Conservation (phyloP, 495 filamentous ascomycete genomes). For the Pseudevernia furfuracea region DNA sequence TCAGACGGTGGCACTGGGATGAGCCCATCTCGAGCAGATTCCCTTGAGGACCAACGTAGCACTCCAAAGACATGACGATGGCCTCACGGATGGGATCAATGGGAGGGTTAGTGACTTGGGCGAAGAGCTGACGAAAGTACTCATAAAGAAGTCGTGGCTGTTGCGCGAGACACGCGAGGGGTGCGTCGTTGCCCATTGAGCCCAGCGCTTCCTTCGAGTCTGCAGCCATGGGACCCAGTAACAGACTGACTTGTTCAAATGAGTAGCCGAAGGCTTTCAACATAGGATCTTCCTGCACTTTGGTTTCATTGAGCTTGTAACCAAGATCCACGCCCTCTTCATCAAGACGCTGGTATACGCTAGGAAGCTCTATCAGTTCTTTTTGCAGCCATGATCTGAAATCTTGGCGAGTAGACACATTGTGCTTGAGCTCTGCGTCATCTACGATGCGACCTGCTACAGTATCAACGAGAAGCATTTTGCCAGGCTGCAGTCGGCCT, state of each 20-base stretch:
- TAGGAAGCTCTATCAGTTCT: slow-evolving; percentile 74
- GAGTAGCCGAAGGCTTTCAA: slow-evolving; percentile 92
- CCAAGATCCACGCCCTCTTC: slow-evolving; percentile 55
- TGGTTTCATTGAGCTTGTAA: slow-evolving; percentile 59
- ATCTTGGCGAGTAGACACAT: slow-evolving; percentile 75
- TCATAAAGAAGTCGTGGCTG: slow-evolving; percentile 90
- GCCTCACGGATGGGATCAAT: slow-evolving; percentile 98
- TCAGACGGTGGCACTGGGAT: slow-evolving; percentile 77
- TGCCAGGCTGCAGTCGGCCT: slow-evolving; percentile 88
- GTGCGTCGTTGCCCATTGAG: slow-evolving; percentile 98
- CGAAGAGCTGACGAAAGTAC: slow-evolving; percentile 98
- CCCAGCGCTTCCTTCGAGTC: slow-evolving; percentile 99
- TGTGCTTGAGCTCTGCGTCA: slow-evolving; percentile 86
- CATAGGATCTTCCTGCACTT: slow-evolving; percentile 76
- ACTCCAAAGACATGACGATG: slow-evolving; percentile 97
- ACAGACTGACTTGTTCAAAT: slow-evolving; percentile 89
- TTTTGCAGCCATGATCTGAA: slow-evolving; percentile 86
- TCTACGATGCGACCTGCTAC: slow-evolving; percentile 93
- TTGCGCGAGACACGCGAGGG: slow-evolving; percentile 81
- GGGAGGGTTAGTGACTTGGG: slow-evolving; percentile 97
- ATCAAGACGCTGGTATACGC: slow-evolving; percentile 54
- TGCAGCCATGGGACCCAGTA: slow-evolving; percentile 94
- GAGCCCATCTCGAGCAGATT: slow-evolving; percentile 94
- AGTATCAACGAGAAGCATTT: slow-evolving; percentile 97
- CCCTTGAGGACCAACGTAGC: slow-evolving; percentile 95